Conservation (phyloP, 2,329 filamentous ascomycete species). For the Calonectria ilicicola region DNA sequence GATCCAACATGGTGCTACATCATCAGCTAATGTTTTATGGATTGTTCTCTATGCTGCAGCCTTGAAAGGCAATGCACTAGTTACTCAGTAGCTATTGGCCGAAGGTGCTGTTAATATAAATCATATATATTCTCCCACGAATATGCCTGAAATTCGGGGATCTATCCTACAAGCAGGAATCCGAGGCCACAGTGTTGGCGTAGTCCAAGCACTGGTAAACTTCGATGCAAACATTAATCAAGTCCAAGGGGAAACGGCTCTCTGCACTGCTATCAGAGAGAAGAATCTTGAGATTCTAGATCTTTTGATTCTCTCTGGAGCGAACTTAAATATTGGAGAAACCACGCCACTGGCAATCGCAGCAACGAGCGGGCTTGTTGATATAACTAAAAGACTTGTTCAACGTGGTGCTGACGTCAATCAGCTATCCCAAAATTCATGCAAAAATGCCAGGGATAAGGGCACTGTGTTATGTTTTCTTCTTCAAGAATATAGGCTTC, state of each 20-base stretch:
- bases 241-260: background rate
- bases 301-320: background rate
- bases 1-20: background rate
- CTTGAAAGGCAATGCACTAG: background rate
- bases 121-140: background rate
- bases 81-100: background rate
- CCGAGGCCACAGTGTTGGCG: background rate
- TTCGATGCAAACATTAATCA: background rate
- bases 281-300: background rate
- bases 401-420: background rate
- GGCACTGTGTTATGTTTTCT: background rate
- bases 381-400: background rate
- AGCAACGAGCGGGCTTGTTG: background rate
- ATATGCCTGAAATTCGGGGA: background rate
- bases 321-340: background rate
- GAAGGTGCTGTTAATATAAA: background rate
- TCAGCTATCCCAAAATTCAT: background rate
- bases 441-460: background rate
- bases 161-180: background rate
- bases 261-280: background rate
- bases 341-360: background rate
- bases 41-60: background rate
- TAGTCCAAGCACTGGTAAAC: background rate
- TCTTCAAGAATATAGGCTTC: too few species aligned
- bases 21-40: background rate